Percentiles rank a stretch among this genome's conserved stretches.
phyloP scores from a whole-genome alignment of 129 eudicot species.

The Ambrosia trifida region DNA sequence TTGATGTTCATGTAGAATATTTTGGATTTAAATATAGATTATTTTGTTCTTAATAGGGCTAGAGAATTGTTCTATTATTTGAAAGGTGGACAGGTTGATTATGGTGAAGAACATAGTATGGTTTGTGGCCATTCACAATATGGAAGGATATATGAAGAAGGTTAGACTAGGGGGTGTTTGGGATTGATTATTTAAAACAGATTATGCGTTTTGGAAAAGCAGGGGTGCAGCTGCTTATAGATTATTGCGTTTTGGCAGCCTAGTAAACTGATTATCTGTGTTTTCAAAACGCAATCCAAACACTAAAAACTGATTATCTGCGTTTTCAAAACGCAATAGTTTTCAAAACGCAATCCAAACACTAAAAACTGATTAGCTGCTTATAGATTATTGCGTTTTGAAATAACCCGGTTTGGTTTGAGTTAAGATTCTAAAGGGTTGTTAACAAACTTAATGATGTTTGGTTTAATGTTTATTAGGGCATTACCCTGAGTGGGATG shows the following conservation, averaged over 20 bases:
- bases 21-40: conserved; percentile 12
- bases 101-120: conserved; percentile 94
- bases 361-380: no score
- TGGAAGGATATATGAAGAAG: conserved; percentile 76
- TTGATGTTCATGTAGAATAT: conserved; percentile 15
- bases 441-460: background rate
- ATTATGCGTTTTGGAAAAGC: no score
- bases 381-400: no score
- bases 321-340: no score
- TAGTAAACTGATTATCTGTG: no score
- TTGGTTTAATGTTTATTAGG: conserved; percentile 53
- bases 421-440: background rate
- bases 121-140: conserved; percentile 90
- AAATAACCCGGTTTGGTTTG: conserved; percentile 5
- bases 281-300: no score
- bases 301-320: no score
- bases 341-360: no score
- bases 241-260: no score
- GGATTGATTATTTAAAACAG: no score
- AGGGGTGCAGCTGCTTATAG: no score
- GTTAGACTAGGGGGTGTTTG: no score
- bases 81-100: conserved; percentile 96
- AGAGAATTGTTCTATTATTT: conserved; percentile 87
- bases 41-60: conserved; percentile 58
- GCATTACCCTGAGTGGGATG: conserved; percentile 92